Evolutionary conservation across 305 asterid species (phyloP), one percentile per base, ranked within the genome.

Genomic region (Fraxinus greggii): DNA sequence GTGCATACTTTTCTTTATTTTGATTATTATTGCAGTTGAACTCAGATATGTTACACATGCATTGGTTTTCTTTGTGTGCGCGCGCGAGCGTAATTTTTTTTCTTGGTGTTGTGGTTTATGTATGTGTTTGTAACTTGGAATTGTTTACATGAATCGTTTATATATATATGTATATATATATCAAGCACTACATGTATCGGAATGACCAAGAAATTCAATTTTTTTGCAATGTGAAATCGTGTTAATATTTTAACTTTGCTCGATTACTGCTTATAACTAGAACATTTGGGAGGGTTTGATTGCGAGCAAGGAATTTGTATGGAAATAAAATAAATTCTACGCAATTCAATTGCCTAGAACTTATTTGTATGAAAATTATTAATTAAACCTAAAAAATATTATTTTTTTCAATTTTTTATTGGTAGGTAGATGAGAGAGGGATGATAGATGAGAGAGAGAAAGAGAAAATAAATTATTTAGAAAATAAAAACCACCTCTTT

Each of bases 1-100:
- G 89, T 88, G 84, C 42, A 33, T 6, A 24, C 70, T 74, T 73
- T 29, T 56, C 54, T 42, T 15, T 77, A 48, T 10, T 56, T 54
- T 5, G 24, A 54, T n/a, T 54, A 54, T n/a, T 54, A 5, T n/a
- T 54, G 24, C 24, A 54, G 24, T 54, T 54, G 9, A 54, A 51
- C n/a, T 51, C 63, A 5, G n/a, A n/a, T n/a, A 54, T 51, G 63
- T 2, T 17, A 15, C 23, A 51, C 17, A 17, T 17, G 61, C 23
- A 51, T 15, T 51, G 61, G 61, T 51, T 17, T 17, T 51, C 63
- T 17, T n/a, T 17, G 7, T 15, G 21, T 10, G 54, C 3, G 4
- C 3, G 4, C 1, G 5, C 19, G 0, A 0, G 51, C 1, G 12
- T 0, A 0, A 7, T 8, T 1, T 40, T 40, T 40, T 7, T 38